Evolutionary conservation across 2,329 filamentous ascomycete genomes (phyloP).

Genomic region (Diplodia corticola): DNA sequence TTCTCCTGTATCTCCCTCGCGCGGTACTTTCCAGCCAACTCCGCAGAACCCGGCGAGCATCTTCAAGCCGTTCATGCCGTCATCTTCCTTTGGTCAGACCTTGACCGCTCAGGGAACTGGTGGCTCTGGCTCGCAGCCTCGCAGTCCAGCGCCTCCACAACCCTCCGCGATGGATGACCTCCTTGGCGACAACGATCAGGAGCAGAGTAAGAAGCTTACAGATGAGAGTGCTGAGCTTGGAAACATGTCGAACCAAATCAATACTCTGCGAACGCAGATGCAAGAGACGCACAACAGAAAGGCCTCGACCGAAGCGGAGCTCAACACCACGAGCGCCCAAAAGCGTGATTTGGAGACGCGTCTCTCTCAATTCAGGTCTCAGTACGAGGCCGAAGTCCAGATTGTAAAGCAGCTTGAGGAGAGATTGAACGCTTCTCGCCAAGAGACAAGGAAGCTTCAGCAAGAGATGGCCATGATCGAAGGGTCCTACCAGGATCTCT

Average conservation of each 20-base stretch:
- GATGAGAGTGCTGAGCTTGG: conserved; percentile 89
- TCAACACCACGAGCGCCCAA: conserved; percentile 78
- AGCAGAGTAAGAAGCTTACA: conserved; percentile 83
- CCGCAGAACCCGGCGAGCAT: conserved; percentile 48
- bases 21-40: conserved; percentile 48
- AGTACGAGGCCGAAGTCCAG: conserved; percentile 93
- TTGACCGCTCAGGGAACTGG: conserved; percentile 77
- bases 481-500: conserved; percentile 75
- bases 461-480: conserved; percentile 82
- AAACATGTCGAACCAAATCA: conserved; percentile 94
- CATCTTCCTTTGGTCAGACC: conserved; percentile 86
- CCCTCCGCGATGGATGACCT: conserved; percentile 72
- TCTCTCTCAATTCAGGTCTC: conserved; percentile 76
- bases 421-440: conserved; percentile 71
- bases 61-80: conserved; percentile 91
- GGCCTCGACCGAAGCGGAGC: conserved; percentile 73
- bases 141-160: conserved; percentile 37
- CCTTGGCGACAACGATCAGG: conserved; percentile 85
- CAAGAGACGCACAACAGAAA: conserved; percentile 87
- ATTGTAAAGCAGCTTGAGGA: conserved; percentile 83
- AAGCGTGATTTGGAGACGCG: conserved; percentile 92
- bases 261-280: conserved; percentile 88
- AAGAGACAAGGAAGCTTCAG: conserved; percentile 81
- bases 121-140: conserved; percentile 47
- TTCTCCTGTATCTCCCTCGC: conserved; percentile 54